Conservation (phyloP, 768 basidiomycete species). For the Amanita molliuscula region DNA sequence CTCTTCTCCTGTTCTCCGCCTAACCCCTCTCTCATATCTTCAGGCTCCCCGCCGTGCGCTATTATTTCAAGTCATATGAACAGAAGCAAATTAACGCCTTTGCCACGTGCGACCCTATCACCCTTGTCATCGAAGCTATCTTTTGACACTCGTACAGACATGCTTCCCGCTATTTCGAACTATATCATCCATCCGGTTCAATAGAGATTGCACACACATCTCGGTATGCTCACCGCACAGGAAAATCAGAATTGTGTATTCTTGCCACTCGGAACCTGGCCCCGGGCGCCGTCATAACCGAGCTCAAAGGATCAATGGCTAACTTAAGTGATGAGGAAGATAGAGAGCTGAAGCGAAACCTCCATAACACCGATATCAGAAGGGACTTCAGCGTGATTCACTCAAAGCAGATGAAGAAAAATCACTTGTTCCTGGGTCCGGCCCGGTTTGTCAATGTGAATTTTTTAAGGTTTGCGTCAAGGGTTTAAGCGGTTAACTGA, state of each 20-base stretch:
- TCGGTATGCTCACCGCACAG: conserved; percentile 77
- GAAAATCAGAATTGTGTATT: conserved; percentile 84
- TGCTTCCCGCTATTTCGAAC: conserved; percentile 81
- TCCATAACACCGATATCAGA: conserved; percentile 66
- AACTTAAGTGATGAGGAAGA: conserved; percentile 81
- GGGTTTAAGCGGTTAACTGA: conserved; percentile 12
- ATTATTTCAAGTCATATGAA: conserved; percentile 64
- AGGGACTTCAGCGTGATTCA: conserved; percentile 89
- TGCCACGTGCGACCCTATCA: conserved; percentile 63
- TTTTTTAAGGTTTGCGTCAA: conserved; percentile 11
- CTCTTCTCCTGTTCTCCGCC: conserved; percentile 13
- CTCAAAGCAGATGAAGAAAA: conserved; percentile 86
- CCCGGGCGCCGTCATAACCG: conserved; percentile 67
- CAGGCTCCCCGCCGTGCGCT: conserved; percentile 67
- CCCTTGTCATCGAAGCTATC: conserved; percentile 9
- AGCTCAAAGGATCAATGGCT: conserved; percentile 87
- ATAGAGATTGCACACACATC: conserved; percentile 88
- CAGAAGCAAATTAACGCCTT: conserved; percentile 88
- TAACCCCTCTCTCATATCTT: conserved; percentile 12
- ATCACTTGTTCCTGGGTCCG: conserved; percentile 83
- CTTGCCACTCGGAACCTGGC: conserved; percentile 66
- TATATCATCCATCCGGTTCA: conserved; percentile 72
- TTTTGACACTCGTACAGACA: conserved; percentile 39
- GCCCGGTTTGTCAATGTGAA: conserved; percentile 90
- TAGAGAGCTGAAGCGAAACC: conserved; percentile 74